These are phyloP conservation scores for sweet orange (Citrus sinensis) DNA, from an alignment of 345 rosid genomes.

Conservation along the genomic window DNA sequence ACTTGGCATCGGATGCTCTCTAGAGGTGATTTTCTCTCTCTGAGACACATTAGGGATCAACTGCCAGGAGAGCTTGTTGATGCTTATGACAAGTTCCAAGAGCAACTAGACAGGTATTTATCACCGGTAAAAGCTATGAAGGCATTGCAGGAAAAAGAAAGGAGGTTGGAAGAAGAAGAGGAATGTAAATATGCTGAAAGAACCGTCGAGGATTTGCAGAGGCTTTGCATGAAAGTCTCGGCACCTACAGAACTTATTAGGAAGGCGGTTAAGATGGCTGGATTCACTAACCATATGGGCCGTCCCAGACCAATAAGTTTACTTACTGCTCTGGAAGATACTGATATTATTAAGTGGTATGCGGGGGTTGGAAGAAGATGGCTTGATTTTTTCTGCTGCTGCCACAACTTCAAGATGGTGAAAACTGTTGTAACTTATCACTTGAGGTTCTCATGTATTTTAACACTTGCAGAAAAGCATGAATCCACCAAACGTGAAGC, in stretches of 20 bases:
- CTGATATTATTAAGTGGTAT: constrained; percentile 91
- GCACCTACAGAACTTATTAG: constrained; percentile 79
- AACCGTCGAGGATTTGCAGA: constrained; percentile 70
- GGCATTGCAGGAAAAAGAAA: constrained; percentile 66
- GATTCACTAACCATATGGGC: constrained; percentile 88
- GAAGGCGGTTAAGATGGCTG: constrained; percentile 77
- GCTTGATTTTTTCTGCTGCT: constrained; percentile 91
- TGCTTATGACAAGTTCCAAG: constrained; percentile 77
- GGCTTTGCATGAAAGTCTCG: constrained; percentile 71
- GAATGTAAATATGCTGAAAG: constrained; percentile 63
- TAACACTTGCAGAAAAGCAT: constrained; percentile 88
- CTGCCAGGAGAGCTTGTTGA: constrained; percentile 71
- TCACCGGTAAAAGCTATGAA: constrained; percentile 55
- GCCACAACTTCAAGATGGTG: constrained; percentile 83
- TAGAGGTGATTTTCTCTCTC: constrained; percentile 74
- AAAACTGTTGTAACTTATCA: constrained; percentile 81
- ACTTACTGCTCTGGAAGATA: constrained; percentile 70
- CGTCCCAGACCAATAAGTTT: constrained; percentile 78
- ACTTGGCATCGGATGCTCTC: constrained; percentile 81
- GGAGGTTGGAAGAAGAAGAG: constrained; percentile 56
- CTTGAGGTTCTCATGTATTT: constrained; percentile 84
- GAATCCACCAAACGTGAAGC: constrained; percentile 81
- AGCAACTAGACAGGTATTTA: constrained; percentile 73
- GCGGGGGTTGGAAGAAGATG: constrained; percentile 87
- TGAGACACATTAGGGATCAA: constrained; percentile 72